These are phyloP conservation scores for Fraxinus xanthoxyloides DNA, from an alignment of 305 asterid species.

Conservation along the genomic window DNA sequence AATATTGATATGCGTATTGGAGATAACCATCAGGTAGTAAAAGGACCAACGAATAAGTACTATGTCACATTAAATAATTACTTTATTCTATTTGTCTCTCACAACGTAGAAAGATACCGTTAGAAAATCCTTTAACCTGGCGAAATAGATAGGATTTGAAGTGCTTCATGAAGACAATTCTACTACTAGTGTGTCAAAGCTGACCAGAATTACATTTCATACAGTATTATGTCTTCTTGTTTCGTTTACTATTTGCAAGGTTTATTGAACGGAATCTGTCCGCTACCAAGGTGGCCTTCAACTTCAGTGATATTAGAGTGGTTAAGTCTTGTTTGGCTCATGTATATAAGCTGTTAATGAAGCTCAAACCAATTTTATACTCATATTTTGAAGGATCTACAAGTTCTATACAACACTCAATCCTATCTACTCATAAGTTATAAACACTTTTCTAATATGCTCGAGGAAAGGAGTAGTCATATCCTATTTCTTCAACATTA, in stretches of 20 bases:
- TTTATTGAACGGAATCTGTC: neutral
- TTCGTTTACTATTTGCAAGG: neutral
- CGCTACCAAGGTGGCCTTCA: neutral
- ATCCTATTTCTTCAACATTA: neutral
- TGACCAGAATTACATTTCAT: neutral
- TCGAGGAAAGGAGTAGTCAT: neutral
- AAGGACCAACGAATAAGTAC: neutral
- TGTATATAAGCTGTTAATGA: neutral
- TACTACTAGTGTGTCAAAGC: neutral
- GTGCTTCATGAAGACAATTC: neutral
- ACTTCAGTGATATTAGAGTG: neutral
- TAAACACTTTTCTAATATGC: neutral
- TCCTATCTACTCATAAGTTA: neutral
- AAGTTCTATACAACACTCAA: neutral
- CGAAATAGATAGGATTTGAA: neutral
- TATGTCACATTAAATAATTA: neutral
- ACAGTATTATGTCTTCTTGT: neutral
- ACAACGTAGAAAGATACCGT: neutral
- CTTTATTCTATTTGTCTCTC: neutral
- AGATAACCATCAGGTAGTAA: neutral
- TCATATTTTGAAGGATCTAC: neutral
- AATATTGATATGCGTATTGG: neutral
- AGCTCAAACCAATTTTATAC: neutral
- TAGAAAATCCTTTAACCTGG: neutral
- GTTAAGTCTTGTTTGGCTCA: neutral